A percentile compares a stretch with the other conserved stretches of the same genome.
phyloP scores from a whole-genome alignment of 805 yeast species.

The Hanseniaspora thailandica region DNA sequence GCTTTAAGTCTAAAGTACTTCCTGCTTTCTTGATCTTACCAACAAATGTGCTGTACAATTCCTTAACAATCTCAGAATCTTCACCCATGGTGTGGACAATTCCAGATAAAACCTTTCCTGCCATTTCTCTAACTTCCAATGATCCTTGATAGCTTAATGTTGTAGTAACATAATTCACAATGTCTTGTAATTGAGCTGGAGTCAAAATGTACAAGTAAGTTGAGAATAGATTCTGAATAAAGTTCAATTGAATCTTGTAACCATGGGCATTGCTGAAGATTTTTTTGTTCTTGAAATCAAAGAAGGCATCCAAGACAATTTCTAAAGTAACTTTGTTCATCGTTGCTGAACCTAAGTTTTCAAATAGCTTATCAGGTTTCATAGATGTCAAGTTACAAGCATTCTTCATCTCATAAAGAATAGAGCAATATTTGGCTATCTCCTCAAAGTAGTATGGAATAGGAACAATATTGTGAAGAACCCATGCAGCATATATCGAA shows the following conservation, averaged over 20 bases:
- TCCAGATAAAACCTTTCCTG: conserved; percentile 66
- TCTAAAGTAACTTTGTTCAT: conserved; percentile 34
- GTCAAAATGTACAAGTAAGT: conserved; percentile 50
- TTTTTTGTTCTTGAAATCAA: conserved; percentile 26
- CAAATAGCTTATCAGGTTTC: conserved; percentile 40
- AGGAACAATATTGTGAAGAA: conserved; percentile 42
- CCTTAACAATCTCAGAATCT: conserved; percentile 27
- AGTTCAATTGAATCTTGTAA: conserved; percentile 50
- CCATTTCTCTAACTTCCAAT: conserved; percentile 62
- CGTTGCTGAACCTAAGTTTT: conserved; percentile 38
- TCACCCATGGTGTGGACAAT: conserved; percentile 54
- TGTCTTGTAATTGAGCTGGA: conserved; percentile 34
- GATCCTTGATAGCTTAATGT: conserved; percentile 48
- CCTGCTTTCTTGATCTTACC: conserved; percentile 10
- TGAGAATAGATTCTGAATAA: conserved; percentile 59
- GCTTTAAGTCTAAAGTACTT: conserved; percentile 9
- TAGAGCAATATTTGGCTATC: conserved; percentile 59
- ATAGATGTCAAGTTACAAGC: conserved; percentile 61
- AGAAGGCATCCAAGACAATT: conserved; percentile 36
- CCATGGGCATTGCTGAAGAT: conserved; percentile 46
- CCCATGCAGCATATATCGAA: conserved; percentile 44
- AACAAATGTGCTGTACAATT: conserved; percentile 35
- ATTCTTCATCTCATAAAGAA: conserved; percentile 58
- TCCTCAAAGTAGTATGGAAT: conserved; percentile 42
- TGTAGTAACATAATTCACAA: conserved; percentile 41